Evolutionary conservation across 495 filamentous ascomycete species (phyloP).

Genomic region (Copromyces sp.): DNA sequence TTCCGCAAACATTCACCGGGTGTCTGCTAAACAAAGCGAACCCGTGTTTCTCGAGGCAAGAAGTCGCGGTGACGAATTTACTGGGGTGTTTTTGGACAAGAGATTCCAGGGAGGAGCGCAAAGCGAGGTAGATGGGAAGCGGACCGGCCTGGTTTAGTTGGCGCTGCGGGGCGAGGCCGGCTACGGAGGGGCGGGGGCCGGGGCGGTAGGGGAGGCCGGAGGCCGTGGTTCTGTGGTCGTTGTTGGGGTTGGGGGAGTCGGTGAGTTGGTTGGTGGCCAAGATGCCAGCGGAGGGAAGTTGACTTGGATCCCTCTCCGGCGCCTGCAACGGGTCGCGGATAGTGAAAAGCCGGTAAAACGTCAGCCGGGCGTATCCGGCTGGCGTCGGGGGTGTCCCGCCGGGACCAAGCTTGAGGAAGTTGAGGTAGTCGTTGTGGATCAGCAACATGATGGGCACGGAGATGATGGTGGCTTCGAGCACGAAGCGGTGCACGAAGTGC

Average conservation of each 20-base stretch:
- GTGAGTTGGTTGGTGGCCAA: constrained; percentile 36
- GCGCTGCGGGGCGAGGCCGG: constrained; percentile 70
- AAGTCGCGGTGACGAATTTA: constrained; percentile 50
- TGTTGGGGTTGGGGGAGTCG: constrained; percentile 54
- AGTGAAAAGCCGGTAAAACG: constrained; percentile 46
- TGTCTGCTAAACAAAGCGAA: constrained; percentile 57
- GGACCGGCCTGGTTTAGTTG: constrained; percentile 58
- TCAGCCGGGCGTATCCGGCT: constrained; percentile 60
- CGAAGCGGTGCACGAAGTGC: constrained; percentile 34
- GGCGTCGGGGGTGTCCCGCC: constrained; percentile 72
- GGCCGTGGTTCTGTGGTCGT: constrained; percentile 43
- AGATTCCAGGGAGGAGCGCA: constrained; percentile 39
- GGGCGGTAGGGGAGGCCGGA: constrained; percentile 44
- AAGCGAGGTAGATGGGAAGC: constrained; percentile 37
- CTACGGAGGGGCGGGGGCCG: constrained; percentile 53
- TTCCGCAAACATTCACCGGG: constrained; percentile 52
- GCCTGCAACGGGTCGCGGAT: constrained; percentile 47
- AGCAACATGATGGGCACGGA: constrained; percentile 42
- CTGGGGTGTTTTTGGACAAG: constrained; percentile 39
- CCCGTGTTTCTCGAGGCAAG: constrained; percentile 72
- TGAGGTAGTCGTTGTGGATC: constrained; percentile 63
- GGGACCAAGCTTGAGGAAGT: constrained; percentile 67
- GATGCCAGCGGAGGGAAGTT: constrained; percentile 28
- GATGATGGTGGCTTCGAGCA: constrained; percentile 39
- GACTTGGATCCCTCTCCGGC: constrained; percentile 25